Evolutionary conservation across 164 flowering plant genomes (phyloP), one percentile per base, ranked within the genome.

Genomic region (Protea cynaroides): DNA sequence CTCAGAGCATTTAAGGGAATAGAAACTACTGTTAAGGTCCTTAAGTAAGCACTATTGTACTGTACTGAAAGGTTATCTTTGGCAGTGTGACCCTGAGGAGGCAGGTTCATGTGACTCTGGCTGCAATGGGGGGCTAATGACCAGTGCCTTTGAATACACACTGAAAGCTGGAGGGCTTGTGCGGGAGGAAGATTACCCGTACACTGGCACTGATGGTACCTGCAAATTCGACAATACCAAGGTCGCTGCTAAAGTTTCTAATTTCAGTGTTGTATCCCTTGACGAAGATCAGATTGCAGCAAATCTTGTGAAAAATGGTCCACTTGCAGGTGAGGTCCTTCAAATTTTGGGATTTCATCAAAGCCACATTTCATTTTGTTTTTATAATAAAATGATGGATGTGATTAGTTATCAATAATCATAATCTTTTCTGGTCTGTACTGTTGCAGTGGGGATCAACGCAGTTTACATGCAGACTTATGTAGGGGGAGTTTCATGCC

Each of bases 201-300:
- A 95, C 71, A 85, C 94, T 37, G 97, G 97, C 14, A 83, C 78
- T 1, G 95, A 89, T 57, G 84, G 84, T 22, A 61, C 83, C 56
- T 95, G 99, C 85, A 85, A 92, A 70, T 87, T 95, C 65, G 97
- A 95, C 78, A 85, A 92, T 29, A 46, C 69, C 61, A 95, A 89
- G 79, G 76, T 92, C 77, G 97, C 74, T 50, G 93, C 97, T 7
- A 71, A 80, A 9, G 99, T 86, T 8, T 72, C 94, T 52, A 95
- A 95, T 79, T 95, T 86, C 78, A 95, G 96, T 59, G 92, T 91
- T 21, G 86, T 94, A 36, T 91, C 99, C 59, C 81, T 84, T 23
- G 92, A 94, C 68, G 99, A 94, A 75, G 94, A 87, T 36, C 97
- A 93, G 74, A 84, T 90, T 69, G 92, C 99, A 63, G 99, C 99